A percentile compares a stretch with the other conserved stretches of the same genome.
Conservation (phyloP, 495 filamentous ascomycete genomes). For the Aspergillus ostianus region DNA sequence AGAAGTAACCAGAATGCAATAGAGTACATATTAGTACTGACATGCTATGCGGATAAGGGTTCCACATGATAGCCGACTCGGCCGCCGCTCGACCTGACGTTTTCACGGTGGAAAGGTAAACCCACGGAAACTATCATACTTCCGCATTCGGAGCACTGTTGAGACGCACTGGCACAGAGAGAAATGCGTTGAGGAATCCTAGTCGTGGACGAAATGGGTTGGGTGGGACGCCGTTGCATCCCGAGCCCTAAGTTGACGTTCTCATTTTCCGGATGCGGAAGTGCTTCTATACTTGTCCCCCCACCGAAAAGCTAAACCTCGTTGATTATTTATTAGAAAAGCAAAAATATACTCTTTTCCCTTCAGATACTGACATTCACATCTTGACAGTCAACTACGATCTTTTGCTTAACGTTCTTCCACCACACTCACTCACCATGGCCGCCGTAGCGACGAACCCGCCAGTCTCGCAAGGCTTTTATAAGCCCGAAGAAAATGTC, state of each 20-base stretch:
- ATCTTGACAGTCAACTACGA: too few relatives aligned
- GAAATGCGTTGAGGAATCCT: too few relatives aligned
- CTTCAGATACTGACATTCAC: too few relatives aligned
- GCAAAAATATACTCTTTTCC: too few relatives aligned
- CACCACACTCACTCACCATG: background rate
- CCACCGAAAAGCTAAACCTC: background rate
- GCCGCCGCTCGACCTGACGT: background rate
- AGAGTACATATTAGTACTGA: background rate
- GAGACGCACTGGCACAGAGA: background rate
- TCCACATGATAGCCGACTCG: background rate
- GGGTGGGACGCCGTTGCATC: background rate
- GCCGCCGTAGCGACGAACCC: background rate
- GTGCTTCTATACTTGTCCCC: background rate
- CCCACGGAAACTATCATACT: background rate
- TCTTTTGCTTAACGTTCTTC: background rate
- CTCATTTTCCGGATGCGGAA: background rate
- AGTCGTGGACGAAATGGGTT: background rate
- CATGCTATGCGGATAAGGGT: background rate
- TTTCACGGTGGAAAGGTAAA: background rate
- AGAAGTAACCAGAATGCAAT: background rate
- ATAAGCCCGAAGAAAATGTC: constrained; percentile 14
- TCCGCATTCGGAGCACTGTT: background rate
- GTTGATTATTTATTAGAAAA: background rate
- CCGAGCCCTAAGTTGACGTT: background rate
- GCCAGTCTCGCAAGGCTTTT: constrained; percentile 1